Base-by-base conservation (phyloP, 116 monocot species). In the Papilionanthe hybrid region DNA sequence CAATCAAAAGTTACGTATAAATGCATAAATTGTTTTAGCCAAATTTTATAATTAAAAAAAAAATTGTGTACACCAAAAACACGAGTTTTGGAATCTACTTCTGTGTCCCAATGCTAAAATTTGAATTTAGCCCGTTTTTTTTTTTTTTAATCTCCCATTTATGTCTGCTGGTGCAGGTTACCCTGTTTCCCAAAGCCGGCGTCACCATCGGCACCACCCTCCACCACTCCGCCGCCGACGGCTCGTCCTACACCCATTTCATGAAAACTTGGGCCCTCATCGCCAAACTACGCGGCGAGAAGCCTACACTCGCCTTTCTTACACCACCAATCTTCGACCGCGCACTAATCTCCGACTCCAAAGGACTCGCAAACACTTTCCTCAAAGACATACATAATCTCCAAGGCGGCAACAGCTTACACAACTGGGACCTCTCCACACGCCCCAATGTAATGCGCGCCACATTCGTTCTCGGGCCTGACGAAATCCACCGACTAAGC, bases 151-250 rank as follows among this genome's bases (percentile, higher is more conserved):
- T 37, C 1, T 37, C 37, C 4, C 37, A 37, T 37, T 37, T 37
- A 37, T 37, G 37, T 37, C 37, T n/a, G 37, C 37, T 37, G 37
- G 37, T 88, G 1, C 84, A 86, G 44, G 83, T 89, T 4, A 87
- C 87, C 3, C 18, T 91, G 8, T 91, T 91, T 45, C 76, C 83
- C 0, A 57, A 77, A 6, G 80, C 12, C 22, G 91, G 91, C 56
- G 42, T 91, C 18, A 45, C 55, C 50, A 49, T 91, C 25, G 91
- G 86, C 44, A 87, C 85, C 17, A 68, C 85, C 5, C 18, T 86
- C 69, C 85, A 89, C 81, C 87, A 89, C 56, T 84, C 80, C 29
- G 89, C 78, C 1, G 83, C 86, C 49, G 91, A 91, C 43, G 91
- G 89, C 69, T 83, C 84, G 9, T 73, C 78, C 53, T 84, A 81